phyloP scores from a whole-genome alignment of 371 early-diverging fungal species.

The Syncephalastrum racemosum region DNA sequence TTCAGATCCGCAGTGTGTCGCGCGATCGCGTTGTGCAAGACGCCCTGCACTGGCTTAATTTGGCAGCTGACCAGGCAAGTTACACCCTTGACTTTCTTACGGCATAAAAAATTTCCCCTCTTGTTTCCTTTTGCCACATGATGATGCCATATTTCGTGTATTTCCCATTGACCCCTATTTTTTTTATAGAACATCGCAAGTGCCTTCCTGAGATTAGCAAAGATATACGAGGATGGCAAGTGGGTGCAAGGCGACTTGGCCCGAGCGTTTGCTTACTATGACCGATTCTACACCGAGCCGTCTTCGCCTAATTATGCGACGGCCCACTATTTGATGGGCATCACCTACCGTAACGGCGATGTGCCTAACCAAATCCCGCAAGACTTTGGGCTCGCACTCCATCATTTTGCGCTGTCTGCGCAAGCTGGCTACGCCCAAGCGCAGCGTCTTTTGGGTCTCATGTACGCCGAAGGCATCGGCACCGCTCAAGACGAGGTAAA shows the following conservation, averaged over 20 bases:
- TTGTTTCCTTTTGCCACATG: not conserved
- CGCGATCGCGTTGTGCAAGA: constrained; percentile 3
- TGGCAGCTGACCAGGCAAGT: constrained; percentile 16
- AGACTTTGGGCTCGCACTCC: constrained; percentile 18
- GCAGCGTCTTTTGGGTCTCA: constrained; percentile 21
- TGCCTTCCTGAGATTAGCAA: constrained; percentile 24
- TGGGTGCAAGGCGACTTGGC: constrained; percentile 13
- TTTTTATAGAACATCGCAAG: constrained; percentile 12
- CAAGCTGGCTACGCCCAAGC: constrained; percentile 24
- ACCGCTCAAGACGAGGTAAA: constrained; percentile 3
- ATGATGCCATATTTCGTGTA: no score
- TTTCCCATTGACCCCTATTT: no score
- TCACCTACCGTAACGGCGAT: constrained; percentile 20
- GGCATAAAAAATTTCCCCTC: constrained; percentile 7
- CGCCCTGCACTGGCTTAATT: constrained; percentile 13
- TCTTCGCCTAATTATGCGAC: constrained; percentile 10
- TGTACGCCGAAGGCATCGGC: constrained; percentile 14
- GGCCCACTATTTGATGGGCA: constrained; percentile 28
- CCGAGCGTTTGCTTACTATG: constrained; percentile 20
- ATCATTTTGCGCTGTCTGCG: constrained; percentile 23
- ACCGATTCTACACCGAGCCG: constrained; percentile 3
- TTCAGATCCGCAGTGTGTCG: not conserved
- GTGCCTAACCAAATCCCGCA: constrained; percentile 8
- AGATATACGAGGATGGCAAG: constrained; percentile 22
- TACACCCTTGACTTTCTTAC: not conserved